Conservation (phyloP, 257 asterid species). For the Solanum chilense region DNA sequence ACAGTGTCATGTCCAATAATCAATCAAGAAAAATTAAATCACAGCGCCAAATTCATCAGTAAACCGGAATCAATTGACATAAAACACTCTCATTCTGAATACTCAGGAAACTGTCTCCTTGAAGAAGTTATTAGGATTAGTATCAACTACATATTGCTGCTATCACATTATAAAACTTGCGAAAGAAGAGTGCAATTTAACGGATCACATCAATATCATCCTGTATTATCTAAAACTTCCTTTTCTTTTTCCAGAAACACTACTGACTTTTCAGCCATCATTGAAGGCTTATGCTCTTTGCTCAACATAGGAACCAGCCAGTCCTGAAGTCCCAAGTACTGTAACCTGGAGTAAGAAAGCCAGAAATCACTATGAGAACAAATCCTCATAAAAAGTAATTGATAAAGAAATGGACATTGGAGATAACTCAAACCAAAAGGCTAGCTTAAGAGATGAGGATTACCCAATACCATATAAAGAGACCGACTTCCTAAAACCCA, state of each 20-base stretch:
- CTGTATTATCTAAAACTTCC: not conserved
- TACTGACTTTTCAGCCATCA: not conserved
- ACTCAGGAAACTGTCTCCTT: not conserved
- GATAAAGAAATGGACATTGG: not conserved
- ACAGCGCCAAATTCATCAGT: not conserved
- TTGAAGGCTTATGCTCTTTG: constrained; percentile 51
- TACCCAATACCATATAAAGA: not conserved
- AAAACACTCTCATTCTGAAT: not conserved
- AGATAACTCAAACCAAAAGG: not conserved
- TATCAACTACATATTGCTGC: not conserved
- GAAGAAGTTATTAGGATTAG: not conserved
- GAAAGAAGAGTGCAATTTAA: not conserved
- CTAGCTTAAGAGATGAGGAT: not conserved
- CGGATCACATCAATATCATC: not conserved
- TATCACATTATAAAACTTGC: not conserved
- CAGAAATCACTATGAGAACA: not conserved
- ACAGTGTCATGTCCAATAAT: not conserved
- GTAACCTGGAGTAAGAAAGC: constrained; percentile 48
- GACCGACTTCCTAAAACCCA: not conserved
- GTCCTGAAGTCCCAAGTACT: constrained; percentile 92
- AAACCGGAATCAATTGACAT: not conserved
- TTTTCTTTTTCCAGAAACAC: not conserved
- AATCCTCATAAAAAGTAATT: not conserved
- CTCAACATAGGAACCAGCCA: constrained; percentile 93
- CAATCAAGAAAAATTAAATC: not conserved